A percentile compares a stretch with the other conserved stretches of the same genome.
phyloP scores from a whole-genome alignment of 2,329 filamentous ascomycete genomes.

The Stachybotrys echinatus region DNA sequence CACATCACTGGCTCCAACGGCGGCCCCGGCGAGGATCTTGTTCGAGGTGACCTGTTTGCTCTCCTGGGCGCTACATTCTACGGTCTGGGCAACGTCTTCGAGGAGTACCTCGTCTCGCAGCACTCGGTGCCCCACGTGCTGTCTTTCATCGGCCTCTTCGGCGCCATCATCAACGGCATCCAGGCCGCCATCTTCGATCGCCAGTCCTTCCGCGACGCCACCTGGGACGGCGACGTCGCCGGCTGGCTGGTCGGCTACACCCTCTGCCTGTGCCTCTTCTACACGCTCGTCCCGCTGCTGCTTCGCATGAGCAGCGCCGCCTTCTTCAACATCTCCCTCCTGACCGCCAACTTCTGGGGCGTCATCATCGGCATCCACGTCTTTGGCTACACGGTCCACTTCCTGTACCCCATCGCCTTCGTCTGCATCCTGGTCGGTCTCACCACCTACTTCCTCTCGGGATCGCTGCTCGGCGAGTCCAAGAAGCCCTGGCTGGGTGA shows the following conservation, averaged over 20 bases:
- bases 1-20: conserved; percentile 74
- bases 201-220: conserved; percentile 56
- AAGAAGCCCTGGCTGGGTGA: conserved; percentile 93
- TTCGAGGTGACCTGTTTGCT: conserved; percentile 92
- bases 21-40: conserved; percentile 60
- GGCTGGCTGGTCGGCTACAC: conserved; percentile 92
- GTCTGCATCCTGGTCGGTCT: conserved; percentile 85
- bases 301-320: conserved; percentile 87
- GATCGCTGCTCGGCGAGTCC: conserved; percentile 76
- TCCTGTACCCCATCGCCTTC: conserved; percentile 93
- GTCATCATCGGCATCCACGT: conserved; percentile 87
- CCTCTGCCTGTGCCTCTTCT: conserved; percentile 76
- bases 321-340: conserved; percentile 92
- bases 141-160: conserved; percentile 84
- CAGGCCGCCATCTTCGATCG: conserved; percentile 93
- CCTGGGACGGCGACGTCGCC: conserved; percentile 62
- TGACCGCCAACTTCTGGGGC: conserved; percentile 97
- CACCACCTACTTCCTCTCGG: conserved; percentile 80
- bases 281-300: conserved; percentile 78
- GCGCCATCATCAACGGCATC: conserved; percentile 83
- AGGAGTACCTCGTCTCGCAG: conserved; percentile 89
- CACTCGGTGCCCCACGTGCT: conserved; percentile 89
- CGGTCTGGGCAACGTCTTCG: conserved; percentile 83
- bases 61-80: conserved; percentile 87
- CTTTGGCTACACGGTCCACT: conserved; percentile 76